Evolutionary conservation across 768 basidiomycete genomes (phyloP), one percentile per base, ranked within the genome.

Genomic region (Saitozyma podzolica): DNA sequence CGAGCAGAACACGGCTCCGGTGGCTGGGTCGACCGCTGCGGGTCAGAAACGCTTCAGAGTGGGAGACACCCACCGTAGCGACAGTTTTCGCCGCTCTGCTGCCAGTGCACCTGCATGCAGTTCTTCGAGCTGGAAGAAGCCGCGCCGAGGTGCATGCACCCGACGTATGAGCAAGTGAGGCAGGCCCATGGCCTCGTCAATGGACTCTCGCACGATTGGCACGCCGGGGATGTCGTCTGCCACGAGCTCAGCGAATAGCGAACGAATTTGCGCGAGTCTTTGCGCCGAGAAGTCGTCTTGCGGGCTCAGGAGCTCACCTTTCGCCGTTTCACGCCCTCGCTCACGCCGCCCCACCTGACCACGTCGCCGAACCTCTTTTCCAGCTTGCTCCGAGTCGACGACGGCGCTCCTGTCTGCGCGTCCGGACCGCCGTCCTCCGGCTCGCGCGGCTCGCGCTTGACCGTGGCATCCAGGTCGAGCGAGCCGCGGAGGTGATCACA

Each of bases 1-100:
- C 2, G 81, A 76, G 74, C 92, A 94, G 72, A 85, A 93, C 2
- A 93, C 80, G 9, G 83, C 82, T n/a, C 92, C 92, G 0, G 87
- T 84, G 66, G 84, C 85, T 4, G 85, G 82, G 75, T 94, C 91
- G 37, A 86, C 85, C 70, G 88, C 92, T 93, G 68, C 8, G 9
- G 9, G 17, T 55, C 54, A 47, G 43, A 17, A 43, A 45, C 39
- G n/a, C 40, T 39, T 20, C 39, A 41, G 47, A 20, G 42, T 55
- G 17, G 48, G 29, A n/a, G 10, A 48, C 48, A 53, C 73, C 54
- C 47, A 75, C 73, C 70, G 43, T 72, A 75, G 11, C 41, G 45
- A 54, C 73, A 75, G n/a, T 45, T 14, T 40, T 42, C 61, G 56
- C 54, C 41, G 43, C 50, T 56, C 17, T 47, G 17, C 9, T 51